Evolutionary conservation across 805 yeast genomes (phyloP).

Genomic region (Candida gorgasii): DNA sequence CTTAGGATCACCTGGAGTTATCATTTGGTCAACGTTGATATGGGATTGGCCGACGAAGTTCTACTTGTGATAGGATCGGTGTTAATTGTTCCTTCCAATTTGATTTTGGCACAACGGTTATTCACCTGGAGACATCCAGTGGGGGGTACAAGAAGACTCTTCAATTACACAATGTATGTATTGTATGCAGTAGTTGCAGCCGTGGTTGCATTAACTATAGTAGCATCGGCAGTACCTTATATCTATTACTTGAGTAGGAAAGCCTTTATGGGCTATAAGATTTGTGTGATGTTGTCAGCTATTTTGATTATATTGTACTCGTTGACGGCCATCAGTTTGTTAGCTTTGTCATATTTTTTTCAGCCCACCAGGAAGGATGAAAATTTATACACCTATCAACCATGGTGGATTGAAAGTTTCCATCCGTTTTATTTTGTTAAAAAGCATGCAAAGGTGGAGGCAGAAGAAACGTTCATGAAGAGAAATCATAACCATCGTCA

Average conservation of each 20-base stretch:
- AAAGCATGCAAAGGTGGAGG: slow-evolving; percentile 48
- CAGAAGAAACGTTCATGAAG: slow-evolving; percentile 45
- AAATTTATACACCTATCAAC: slow-evolving; percentile 60
- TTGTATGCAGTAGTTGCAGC: slow-evolving; percentile 56
- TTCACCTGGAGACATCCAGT: slow-evolving; percentile 80
- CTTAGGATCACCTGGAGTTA: slow-evolving; percentile 59
- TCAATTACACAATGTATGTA: slow-evolving; percentile 50
- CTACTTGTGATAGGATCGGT: slow-evolving; percentile 57
- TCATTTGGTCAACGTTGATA: slow-evolving; percentile 41
- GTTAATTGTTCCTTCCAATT: slow-evolving; percentile 55
- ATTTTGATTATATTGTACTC: slow-evolving; percentile 47
- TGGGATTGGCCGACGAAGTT: slow-evolving; percentile 59
- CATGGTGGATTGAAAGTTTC: slow-evolving; percentile 77
- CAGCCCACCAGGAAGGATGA: slow-evolving; percentile 55
- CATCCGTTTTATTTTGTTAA: slow-evolving; percentile 59
- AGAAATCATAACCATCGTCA: slow-evolving; percentile 48
- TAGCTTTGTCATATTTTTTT: slow-evolving; percentile 51
- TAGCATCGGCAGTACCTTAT: slow-evolving; percentile 62
- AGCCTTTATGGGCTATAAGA: slow-evolving; percentile 51
- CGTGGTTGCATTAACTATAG: slow-evolving; percentile 63
- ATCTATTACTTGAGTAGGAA: slow-evolving; percentile 49
- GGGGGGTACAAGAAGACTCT: slow-evolving; percentile 52
- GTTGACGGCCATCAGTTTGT: slow-evolving; percentile 49
- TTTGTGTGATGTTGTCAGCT: slow-evolving; percentile 49
- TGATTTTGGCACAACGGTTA: slow-evolving; percentile 67